These are phyloP conservation scores for Jacaranda copaia DNA, from an alignment of 257 asterid species.

Conservation along the genomic window DNA sequence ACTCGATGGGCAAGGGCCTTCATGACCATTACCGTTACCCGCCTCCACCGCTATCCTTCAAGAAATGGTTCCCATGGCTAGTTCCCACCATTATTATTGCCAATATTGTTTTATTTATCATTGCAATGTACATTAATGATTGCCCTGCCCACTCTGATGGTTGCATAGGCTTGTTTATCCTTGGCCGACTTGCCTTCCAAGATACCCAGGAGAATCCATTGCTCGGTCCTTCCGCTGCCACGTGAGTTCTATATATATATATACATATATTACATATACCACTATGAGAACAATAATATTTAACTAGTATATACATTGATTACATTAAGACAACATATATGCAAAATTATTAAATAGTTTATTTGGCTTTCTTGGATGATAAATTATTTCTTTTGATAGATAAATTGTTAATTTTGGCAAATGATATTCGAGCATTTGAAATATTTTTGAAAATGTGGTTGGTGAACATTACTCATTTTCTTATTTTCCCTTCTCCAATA, in stretches of 20 bases:
- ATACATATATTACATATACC: neutral
- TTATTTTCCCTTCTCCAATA: no score
- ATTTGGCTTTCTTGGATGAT: neutral
- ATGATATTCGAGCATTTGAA: neutral
- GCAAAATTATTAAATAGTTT: neutral
- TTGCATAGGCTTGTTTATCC: slow-evolving; percentile 56
- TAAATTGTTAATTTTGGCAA: neutral
- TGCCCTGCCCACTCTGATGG: slow-evolving; percentile 62
- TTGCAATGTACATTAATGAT: slow-evolving; percentile 68
- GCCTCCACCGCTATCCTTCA: slow-evolving; percentile 35
- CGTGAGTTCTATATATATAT: slow-evolving; percentile 45
- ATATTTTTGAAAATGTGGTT: no score
- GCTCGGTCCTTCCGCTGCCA: slow-evolving; percentile 91
- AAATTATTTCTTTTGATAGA: neutral
- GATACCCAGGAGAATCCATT: slow-evolving; percentile 77
- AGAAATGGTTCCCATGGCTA: slow-evolving; percentile 85
- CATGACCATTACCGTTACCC: slow-evolving; percentile 12
- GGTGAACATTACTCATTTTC: no score
- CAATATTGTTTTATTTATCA: slow-evolving; percentile 61
- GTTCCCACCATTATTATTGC: slow-evolving; percentile 66
- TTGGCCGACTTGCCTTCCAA: slow-evolving; percentile 85
- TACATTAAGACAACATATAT: no score
- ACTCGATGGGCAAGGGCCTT: neutral
- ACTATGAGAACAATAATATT: neutral
- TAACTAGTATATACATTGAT: no score